These are phyloP conservation scores for Thelephora terrestris DNA, from an alignment of 1,284 basidiomycete genomes.

Conservation along the genomic window DNA sequence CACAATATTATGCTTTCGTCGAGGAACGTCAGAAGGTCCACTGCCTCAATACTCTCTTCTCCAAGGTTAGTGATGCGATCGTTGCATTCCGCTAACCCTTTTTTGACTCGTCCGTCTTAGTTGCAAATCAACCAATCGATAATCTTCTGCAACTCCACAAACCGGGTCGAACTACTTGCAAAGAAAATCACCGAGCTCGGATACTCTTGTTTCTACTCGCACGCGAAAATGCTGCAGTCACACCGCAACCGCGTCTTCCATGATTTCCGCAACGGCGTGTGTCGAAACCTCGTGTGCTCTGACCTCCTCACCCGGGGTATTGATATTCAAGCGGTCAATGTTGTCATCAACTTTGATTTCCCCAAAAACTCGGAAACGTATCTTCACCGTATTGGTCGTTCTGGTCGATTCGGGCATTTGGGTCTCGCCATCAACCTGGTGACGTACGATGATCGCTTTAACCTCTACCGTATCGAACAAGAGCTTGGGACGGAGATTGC, in stretches of 20 bases:
- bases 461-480: constrained; percentile 95
- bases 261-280: constrained; percentile 97
- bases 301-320: constrained; percentile 98
- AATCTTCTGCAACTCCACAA: constrained; percentile 99
- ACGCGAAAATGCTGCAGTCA: constrained; percentile 98
- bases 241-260: constrained; percentile 99
- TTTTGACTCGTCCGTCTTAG: constrained; percentile 31
- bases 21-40: constrained; percentile 99
- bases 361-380: constrained; percentile 99
- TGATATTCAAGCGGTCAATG: constrained; percentile 99
- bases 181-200: constrained; percentile 99
- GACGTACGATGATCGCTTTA: constrained; percentile 96
- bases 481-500: constrained; percentile 98
- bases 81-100: constrained; percentile 10
- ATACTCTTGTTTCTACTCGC: constrained; percentile 99
- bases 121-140: constrained; percentile 99
- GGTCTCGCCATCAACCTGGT: constrained; percentile 96
- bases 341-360: constrained; percentile 99
- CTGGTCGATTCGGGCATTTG: constrained; percentile 94
- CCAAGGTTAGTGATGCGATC: constrained; percentile 48
- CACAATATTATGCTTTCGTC: constrained; percentile 98
- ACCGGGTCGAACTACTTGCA: constrained; percentile 96
- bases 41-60: constrained; percentile 95
- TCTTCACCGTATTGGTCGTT: constrained; percentile 94
- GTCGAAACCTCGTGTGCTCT: constrained; percentile 94